Conservation (phyloP, 2,329 filamentous ascomycete species). For the Hirsutella minnesotensis region DNA sequence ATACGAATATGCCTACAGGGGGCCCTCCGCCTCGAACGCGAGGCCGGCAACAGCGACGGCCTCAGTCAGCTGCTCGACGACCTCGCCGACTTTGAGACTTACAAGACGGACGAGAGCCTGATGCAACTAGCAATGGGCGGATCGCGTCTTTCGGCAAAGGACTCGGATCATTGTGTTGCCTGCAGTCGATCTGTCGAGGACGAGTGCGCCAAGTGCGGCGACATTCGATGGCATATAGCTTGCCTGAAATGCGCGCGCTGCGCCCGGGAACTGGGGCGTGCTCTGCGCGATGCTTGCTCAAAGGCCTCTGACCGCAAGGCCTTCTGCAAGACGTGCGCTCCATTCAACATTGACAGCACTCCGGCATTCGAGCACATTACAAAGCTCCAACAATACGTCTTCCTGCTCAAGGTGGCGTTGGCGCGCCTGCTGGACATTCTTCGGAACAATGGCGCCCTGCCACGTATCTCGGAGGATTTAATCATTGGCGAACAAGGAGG, state of each 20-base stretch:
- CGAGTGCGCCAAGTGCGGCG: constrained; percentile 67
- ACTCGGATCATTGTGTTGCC: constrained; percentile 71
- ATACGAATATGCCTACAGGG: constrained; percentile 96
- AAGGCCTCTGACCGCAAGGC: constrained; percentile 55
- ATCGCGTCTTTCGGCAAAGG: constrained; percentile 55
- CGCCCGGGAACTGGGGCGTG: constrained; percentile 52
- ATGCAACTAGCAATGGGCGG: constrained; percentile 55
- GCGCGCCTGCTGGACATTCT: constrained; percentile 82
- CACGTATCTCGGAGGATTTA: constrained; percentile 60
- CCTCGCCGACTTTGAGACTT: constrained; percentile 68
- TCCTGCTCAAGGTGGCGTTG: constrained; percentile 81
- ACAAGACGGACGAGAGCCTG: constrained; percentile 59
- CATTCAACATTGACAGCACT: constrained; percentile 37
- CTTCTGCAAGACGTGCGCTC: constrained; percentile 56
- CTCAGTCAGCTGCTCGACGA: constrained; percentile 76
- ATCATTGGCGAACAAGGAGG: constrained; percentile 27
- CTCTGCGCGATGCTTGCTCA: constrained; percentile 59
- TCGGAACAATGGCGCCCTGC: constrained; percentile 68
- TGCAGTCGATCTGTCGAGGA: constrained; percentile 90
- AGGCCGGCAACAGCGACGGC: constrained; percentile 61
- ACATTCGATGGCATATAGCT: constrained; percentile 71
- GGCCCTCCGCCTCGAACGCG: constrained; percentile 79
- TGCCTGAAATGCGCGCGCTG: constrained; percentile 69
- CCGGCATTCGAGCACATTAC: constrained; percentile 61
- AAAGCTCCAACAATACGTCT: constrained; percentile 88